Base-by-base conservation (phyloP, 1,284 basidiomycete species). In the Marasmius oreades region DNA sequence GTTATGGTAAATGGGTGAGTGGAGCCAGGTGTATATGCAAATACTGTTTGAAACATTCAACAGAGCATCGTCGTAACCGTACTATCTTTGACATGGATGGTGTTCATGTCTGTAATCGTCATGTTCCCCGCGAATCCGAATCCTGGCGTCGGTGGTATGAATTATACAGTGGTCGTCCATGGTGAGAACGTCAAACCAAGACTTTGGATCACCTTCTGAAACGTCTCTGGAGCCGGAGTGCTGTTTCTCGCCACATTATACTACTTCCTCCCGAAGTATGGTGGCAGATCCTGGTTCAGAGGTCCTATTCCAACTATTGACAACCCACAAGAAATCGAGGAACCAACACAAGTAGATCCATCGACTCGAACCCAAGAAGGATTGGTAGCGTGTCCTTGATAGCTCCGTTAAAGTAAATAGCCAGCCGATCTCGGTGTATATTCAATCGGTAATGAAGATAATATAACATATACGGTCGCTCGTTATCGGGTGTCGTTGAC, bases 401-500 rank as follows among this genome's bases (percentile, higher is more conserved):
- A n/a, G n/a, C n/a, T n/a, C n/a, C n/a, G n/a, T n/a, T n/a, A n/a
- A n/a, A n/a, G n/a, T n/a, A n/a, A n/a, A n/a, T n/a, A n/a, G n/a
- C n/a, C n/a, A n/a, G n/a, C n/a, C n/a, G n/a, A n/a, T n/a, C n/a
- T n/a, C n/a, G n/a, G n/a, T n/a, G n/a, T n/a, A n/a, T n/a, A n/a
- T n/a, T n/a, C n/a, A n/a, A n/a, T n/a, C n/a, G n/a, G n/a, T n/a
- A n/a, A n/a, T n/a, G n/a, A n/a, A n/a, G 28, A 5, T 31, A 31
- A 5, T 31, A 31, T 31, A 31, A 31, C 5, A 5, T 5, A 31
- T 4, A 31, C 28, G 28, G 10, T 42, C 5, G 14, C 39, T n/a
- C 14, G 11, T 5, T 51, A 53, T 55, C 24, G 45, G 44, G 55
- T 65, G 52, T 70, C 71, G 58, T 82, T 83, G 10, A 85, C 67